Base-by-base conservation (phyloP, 2,329 filamentous ascomycete species). In the Intubia oerlemansii region DNA sequence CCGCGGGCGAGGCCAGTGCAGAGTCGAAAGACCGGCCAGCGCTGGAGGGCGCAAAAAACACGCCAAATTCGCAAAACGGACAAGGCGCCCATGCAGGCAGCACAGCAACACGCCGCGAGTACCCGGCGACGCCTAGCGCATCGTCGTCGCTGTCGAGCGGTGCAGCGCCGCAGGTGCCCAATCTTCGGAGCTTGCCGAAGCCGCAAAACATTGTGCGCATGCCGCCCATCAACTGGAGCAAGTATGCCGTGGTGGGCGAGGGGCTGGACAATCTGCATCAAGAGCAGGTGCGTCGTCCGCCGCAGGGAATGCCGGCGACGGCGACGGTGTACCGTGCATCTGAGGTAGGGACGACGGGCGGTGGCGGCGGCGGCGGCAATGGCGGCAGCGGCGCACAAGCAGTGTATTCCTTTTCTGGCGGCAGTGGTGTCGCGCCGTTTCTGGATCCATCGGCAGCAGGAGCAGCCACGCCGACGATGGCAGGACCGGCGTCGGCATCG, bases 171-270 rank as follows among this genome's bases (percentile, higher is more conserved):
- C 16, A 18, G n/a, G 18, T 33, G 1, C 28, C 30, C 6, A n/a
- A 38, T 29, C 32, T 32, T 4, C 23, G 19, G n/a, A 18, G 38
- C 53, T 63, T 93, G 10, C 84, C 84, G 1, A 63, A 62, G 10
- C 69, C 78, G 6, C 85, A 93, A 48, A 77, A 77, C 39, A 57
- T 95, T 1, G 73, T 90, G 16, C 71, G 84, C 23, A 81, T 74
- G 52, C 85, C 85, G 7, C 76, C 80, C 7, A 73, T 95, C 43
- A 92, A 93, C 54, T 95, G 85, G 85, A 68, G 72, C 10, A 84
- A 92, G 45, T 95, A 95, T 48, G 79, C 80, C 40, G 62, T 93
- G n/a, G 70, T 88, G 4, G 84, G 81, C 27, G 74, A 79, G 34
- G 68, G 79, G 2, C 58, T 93, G 20, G 81, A 93, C 48, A 77